Evolutionary conservation across 1,284 basidiomycete genomes (phyloP), one percentile per base, ranked within the genome.

Genomic region (Coniferiporia weirii): DNA sequence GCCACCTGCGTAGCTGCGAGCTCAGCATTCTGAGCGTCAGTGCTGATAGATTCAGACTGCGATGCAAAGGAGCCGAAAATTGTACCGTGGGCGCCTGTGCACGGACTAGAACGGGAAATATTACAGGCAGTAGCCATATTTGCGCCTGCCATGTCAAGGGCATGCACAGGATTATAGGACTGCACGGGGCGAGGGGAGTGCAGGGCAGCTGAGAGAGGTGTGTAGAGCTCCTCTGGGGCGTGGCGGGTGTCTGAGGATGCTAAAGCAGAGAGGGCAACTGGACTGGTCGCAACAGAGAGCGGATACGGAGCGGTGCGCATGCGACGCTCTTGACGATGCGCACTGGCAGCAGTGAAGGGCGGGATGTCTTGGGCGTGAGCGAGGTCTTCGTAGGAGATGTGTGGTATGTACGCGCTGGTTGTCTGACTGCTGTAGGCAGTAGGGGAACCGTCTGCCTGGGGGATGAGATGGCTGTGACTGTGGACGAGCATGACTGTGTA

Each of bases 381-480:
- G 36, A 54, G 49, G 52, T 59, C 52, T 38, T 64, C 46, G 49
- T 34, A 74, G 53, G 63, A 65, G 9, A 60, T 56, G 45, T 73
- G 71, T 35, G 66, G 67, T 61, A 76, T 76, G 54, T 75, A 72
- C 54, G 67, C 65, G 64, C 74, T 71, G 58, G 55, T 68, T 62
- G 74, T 70, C 45, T 57, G 35, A 64, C 69, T 68, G 61, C 52
- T 19, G 20, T 50, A 43, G 17, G 53, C 50, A 40, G 54, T 12
- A 19, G 43, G 49, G 19, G 35, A 13, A 17, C 43, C 44, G 43
- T 60, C 55, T 44, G 52, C 36, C 27, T 52, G 62, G 52, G 55
- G 51, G 38, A 60, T 48, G 48, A 58, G 61, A 51, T 63, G 55
- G 52, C 65, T 48, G 68, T 68, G 69, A 46, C 57, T 52, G 61